phyloP scores from a whole-genome alignment of 305 asterid species.

The Striga hermonthica region DNA sequence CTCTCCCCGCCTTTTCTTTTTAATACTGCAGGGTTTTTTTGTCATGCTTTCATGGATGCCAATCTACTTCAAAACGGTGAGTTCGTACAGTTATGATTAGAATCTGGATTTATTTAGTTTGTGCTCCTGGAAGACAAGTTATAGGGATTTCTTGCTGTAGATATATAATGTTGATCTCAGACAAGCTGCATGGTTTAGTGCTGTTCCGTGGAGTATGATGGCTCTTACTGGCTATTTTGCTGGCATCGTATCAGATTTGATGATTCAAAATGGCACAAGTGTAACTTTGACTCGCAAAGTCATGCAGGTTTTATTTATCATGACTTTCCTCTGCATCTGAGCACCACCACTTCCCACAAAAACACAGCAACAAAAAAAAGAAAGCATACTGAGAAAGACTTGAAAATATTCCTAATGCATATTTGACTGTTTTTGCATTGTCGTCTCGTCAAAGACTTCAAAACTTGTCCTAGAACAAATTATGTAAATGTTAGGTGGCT shows the following conservation, averaged over 20 bases:
- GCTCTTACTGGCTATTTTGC: constrained; percentile 82
- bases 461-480: constrained; percentile 8
- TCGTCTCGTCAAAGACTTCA: constrained; percentile 5
- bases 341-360: constrained; percentile 9
- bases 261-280: constrained; percentile 71
- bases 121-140: constrained; percentile 25
- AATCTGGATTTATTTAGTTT: constrained; percentile 1
- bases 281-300: constrained; percentile 88
- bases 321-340: neutral
- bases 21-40: constrained; percentile 75
- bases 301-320: constrained; percentile 64
- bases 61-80: constrained; percentile 84
- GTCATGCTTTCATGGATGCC: constrained; percentile 99
- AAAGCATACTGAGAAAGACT: constrained; percentile 1
- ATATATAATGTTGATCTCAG: constrained; percentile 82
- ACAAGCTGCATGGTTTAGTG: constrained; percentile 99
- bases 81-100: constrained; percentile 21
- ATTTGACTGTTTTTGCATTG: neutral
- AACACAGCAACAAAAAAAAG: neutral
- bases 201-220: constrained; percentile 98
- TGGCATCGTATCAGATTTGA: constrained; percentile 77
- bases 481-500: neutral
- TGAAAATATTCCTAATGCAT: neutral
- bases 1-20: constrained; percentile 10
- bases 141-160: constrained; percentile 43